Base-by-base conservation (phyloP, 495 filamentous ascomycete species). In the Aspergillus saccharolyticus region DNA sequence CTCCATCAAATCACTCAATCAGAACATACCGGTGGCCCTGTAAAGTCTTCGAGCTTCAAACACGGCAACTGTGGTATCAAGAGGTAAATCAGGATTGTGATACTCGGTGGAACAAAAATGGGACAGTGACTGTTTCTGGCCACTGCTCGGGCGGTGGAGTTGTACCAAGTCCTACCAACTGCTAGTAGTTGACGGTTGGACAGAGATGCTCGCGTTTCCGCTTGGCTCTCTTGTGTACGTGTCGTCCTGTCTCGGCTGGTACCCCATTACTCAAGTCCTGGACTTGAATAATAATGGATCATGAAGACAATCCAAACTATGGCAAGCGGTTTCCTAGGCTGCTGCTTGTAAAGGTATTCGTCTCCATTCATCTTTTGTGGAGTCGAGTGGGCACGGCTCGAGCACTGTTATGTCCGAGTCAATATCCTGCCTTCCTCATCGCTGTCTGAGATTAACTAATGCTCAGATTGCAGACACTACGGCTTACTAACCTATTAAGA, bases 361-460 rank as follows among this genome's bases (percentile, higher is more conserved):
- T 39, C 7, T 39, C 14, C 4, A 39, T 39, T 39, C 33, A 39
- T 39, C 14, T 39, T 5, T 39, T 39, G 33, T 12, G 33, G 33
- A 39, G 33, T 39, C 33, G 33, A 39, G 33, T 39, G 33, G 33
- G 33, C 33, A 39, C 33, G 33, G 33, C 33, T 15, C 14, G 33
- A 39, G 33, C 33, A 50, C 47, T 28, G 22, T 50, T 50, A 50
- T 50, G 22, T 50, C 47, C 47, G 47, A 50, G 5, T n/a, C 6
- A 22, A 17, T n/a, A 1, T n/a, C 15, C 10, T 28, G 21, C 22
- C 10, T 12, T 18, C 21, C 22, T 25, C 46, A 28, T 49, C 46
- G 46, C n/a, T 49, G 47, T 50, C 47, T 50, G 47, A 50, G 47
- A 50, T 50, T 50, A n/a, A n/a, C n/a, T n/a, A 24, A 50, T 50